phyloP scores from a whole-genome alignment of 805 yeast genomes.

The Candida methanosorbosa region DNA sequence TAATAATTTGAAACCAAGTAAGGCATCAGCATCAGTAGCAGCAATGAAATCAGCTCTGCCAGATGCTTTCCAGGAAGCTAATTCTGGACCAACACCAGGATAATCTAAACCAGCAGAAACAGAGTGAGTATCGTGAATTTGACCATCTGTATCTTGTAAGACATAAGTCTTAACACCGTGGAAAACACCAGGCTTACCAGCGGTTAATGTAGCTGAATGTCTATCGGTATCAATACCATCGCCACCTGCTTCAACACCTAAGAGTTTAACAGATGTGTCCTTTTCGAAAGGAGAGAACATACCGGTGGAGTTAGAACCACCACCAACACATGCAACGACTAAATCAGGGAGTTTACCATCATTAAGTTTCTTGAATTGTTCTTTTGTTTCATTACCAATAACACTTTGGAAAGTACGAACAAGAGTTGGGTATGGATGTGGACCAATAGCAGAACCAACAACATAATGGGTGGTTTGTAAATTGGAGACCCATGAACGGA shows the following conservation, averaged over 20 bases:
- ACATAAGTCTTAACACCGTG: constrained; percentile 96
- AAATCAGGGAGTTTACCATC: constrained; percentile 84
- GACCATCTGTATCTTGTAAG: constrained; percentile 88
- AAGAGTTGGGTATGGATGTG: constrained; percentile 97
- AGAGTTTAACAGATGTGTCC: constrained; percentile 64
- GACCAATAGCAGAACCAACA: constrained; percentile 98
- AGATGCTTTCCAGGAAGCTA: constrained; percentile 88
- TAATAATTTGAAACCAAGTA: constrained; percentile 79
- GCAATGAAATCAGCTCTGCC: constrained; percentile 90
- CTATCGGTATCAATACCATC: constrained; percentile 84
- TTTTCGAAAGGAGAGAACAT: constrained; percentile 90
- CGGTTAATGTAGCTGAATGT: constrained; percentile 94
- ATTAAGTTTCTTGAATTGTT: constrained; percentile 75
- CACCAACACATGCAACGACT: constrained; percentile 98
- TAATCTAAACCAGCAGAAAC: constrained; percentile 98
- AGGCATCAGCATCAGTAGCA: constrained; percentile 93
- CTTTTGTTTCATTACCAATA: constrained; percentile 90
- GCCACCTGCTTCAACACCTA: constrained; percentile 99
- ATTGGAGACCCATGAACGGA: constrained; percentile 90
- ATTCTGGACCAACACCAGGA: constrained; percentile 99
- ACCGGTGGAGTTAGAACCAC: constrained; percentile 96
- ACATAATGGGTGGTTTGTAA: constrained; percentile 84
- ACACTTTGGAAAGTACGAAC: constrained; percentile 98
- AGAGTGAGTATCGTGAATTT: constrained; percentile 95
- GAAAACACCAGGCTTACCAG: constrained; percentile 93